Evolutionary conservation across 768 basidiomycete genomes (phyloP).

Genomic region (Mycena crocata): DNA sequence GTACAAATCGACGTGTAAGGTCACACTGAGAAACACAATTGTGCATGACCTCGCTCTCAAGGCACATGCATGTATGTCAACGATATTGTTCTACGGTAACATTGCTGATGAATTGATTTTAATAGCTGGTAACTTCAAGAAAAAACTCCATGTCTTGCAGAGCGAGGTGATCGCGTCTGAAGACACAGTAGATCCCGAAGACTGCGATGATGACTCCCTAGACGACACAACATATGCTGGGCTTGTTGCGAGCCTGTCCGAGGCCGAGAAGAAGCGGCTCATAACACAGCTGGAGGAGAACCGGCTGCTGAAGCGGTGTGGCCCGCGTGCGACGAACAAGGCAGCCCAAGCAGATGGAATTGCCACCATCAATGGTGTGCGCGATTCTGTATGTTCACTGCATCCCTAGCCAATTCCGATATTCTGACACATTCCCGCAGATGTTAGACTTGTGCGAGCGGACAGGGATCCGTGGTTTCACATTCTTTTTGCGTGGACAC

Average conservation of each 20-base stretch:
- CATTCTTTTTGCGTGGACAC: background rate
- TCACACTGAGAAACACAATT: background rate
- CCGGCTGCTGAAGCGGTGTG: background rate
- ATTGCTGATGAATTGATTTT: background rate
- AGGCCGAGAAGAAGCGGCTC: background rate
- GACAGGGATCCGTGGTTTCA: background rate
- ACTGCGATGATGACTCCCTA: background rate
- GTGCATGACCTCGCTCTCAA: background rate
- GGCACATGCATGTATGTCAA: background rate
- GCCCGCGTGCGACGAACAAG: conserved; percentile 6
- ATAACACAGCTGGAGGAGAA: background rate
- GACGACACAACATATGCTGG: too few species aligned
- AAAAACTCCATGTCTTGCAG: background rate
- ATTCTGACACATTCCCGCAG: background rate
- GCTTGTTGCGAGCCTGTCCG: background rate
- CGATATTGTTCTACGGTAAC: background rate
- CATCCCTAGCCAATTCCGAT: background rate
- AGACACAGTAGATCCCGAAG: too few species aligned
- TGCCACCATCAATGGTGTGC: background rate
- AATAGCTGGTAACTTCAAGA: background rate
- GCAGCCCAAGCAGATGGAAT: background rate
- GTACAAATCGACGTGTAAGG: background rate
- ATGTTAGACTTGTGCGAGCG: background rate
- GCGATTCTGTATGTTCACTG: background rate
- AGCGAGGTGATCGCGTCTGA: too few species aligned